Evolutionary conservation across 306 rosid genomes (phyloP), one percentile per base, ranked within the genome.

Genomic region (Lathyrus tuberosus): DNA sequence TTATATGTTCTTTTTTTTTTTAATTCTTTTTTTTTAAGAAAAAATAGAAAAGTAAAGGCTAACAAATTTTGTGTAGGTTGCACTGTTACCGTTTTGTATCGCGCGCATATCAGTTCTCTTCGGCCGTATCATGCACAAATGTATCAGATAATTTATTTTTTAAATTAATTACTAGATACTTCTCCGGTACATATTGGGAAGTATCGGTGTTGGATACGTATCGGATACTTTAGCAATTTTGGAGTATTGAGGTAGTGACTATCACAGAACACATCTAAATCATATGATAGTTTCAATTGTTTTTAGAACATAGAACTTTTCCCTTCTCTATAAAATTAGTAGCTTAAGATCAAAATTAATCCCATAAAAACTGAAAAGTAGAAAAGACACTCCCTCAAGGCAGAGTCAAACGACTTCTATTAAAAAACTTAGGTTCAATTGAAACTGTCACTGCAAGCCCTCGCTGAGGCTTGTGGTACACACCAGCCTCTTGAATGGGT

Each of bases 231-330:
- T 2, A 13, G n/a, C 15, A 12, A 42, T 42, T 42, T 42, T 42
- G 47, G 47, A 42, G 5, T 42, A 42, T 42, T 5, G 6, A 13
- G 6, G 15, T 3, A 35, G 10, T 35, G 40, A 62, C 37, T 49
- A 42, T 53, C 31, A 52, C n/a, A 24, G 53, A 47, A 22, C 48
- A 37, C 51, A 26, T 60, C 43, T 61, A 22, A 12, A 58, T 26
- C 41, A 62, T 42, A 64, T 54, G 74, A 57, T 72, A 28, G 30
- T 37, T 61, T 52, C 60, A 63, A 68, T 24, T 57, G 35, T 44
- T 67, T 17, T 14, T 2, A 35, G 49, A 81, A 46, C 64, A 62
- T 17, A 47, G 41, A 62, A 10, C 42, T 53, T 49, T 46, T 30
- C 43, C 65, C 15, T 37, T 76, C 48, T 69, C 40, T 62, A 48